A percentile compares a stretch with the other conserved stretches of the same genome.
phyloP scores from a whole-genome alignment of 805 yeast genomes.

The Starmerella scarabaei region DNA sequence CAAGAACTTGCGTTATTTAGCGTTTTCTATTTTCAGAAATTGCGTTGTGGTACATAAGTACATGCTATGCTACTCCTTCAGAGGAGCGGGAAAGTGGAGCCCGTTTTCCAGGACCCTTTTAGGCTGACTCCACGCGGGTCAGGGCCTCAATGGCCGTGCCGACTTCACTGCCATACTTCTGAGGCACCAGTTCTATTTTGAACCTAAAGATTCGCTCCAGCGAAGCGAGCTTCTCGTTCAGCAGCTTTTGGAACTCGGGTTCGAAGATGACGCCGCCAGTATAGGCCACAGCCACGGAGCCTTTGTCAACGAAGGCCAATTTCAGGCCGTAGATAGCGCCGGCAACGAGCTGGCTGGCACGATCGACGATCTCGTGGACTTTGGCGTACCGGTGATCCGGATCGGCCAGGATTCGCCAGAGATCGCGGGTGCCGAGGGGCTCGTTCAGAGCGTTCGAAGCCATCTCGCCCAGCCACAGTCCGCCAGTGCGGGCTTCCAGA shows the following conservation, averaged over 20 bases:
- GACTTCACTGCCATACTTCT: slow-evolving; percentile 19
- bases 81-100: neutral
- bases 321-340: slow-evolving; percentile 12
- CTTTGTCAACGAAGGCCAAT: neutral
- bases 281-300: slow-evolving; percentile 12
- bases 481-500: slow-evolving; percentile 18
- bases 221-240: slow-evolving; percentile 2
- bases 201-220: slow-evolving; percentile 4
- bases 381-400: slow-evolving; percentile 1
- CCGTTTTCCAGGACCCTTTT: neutral
- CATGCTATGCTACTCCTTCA: neutral
- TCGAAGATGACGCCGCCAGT: slow-evolving; percentile 21
- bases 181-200: slow-evolving; percentile 11
- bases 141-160: slow-evolving; percentile 18
- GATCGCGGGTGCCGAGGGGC: slow-evolving; percentile 3
- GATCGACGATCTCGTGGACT: slow-evolving; percentile 10
- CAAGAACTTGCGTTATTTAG: too few relatives aligned
- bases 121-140: too few relatives aligned
- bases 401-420: slow-evolving; percentile 8
- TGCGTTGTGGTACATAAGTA: too few relatives aligned
- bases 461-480: slow-evolving; percentile 14
- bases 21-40: too few relatives aligned
- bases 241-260: slow-evolving; percentile 11
- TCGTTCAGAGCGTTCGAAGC: neutral
- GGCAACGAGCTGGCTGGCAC: slow-evolving; percentile 18